Evolutionary conservation across 2,329 filamentous ascomycete genomes (phyloP).

Genomic region (Fusarium citri): DNA sequence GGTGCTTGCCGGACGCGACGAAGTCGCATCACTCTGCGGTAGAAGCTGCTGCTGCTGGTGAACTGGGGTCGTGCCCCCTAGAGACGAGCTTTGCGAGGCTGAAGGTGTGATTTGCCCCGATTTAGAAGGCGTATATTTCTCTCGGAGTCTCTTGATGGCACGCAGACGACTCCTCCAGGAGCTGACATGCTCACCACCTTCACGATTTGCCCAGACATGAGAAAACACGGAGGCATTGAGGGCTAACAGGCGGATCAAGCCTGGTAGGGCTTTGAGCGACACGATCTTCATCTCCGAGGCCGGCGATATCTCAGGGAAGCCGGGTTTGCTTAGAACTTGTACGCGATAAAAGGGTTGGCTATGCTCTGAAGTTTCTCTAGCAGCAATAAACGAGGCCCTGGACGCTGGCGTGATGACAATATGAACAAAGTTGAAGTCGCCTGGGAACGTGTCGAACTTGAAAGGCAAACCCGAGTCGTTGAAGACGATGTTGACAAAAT

Average conservation of each 20-base stretch:
- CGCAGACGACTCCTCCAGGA: slow-evolving; percentile 89
- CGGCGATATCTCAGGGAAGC: slow-evolving; percentile 91
- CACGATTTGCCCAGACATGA: slow-evolving; percentile 83
- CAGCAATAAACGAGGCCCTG: slow-evolving; percentile 78
- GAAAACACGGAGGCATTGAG: slow-evolving; percentile 95
- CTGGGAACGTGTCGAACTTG: slow-evolving; percentile 90
- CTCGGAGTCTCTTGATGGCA: slow-evolving; percentile 84
- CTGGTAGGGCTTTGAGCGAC: slow-evolving; percentile 81
- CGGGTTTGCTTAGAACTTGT: slow-evolving; percentile 86
- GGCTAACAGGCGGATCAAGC: slow-evolving; percentile 87
- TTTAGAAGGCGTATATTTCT: slow-evolving; percentile 68
- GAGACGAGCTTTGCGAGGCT: slow-evolving; percentile 47
- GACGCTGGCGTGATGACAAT: slow-evolving; percentile 95
- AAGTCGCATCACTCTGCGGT: slow-evolving; percentile 38
- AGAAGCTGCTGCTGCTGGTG: slow-evolving; percentile 38
- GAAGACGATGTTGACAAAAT: slow-evolving; percentile 98
- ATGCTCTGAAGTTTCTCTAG: slow-evolving; percentile 57
- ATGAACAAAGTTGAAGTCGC: slow-evolving; percentile 96
- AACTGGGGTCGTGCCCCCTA: slow-evolving; percentile 44
- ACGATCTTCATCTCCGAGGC: slow-evolving; percentile 91
- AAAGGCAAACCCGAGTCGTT: slow-evolving; percentile 95
- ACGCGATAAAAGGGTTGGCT: slow-evolving; percentile 82
- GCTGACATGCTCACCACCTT: slow-evolving; percentile 84
- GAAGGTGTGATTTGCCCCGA: slow-evolving; percentile 42
- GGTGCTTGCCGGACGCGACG: slow-evolving; percentile 58